Conservation (phyloP, 2,329 filamentous ascomycete genomes). For the Exophiala spinifera region DNA sequence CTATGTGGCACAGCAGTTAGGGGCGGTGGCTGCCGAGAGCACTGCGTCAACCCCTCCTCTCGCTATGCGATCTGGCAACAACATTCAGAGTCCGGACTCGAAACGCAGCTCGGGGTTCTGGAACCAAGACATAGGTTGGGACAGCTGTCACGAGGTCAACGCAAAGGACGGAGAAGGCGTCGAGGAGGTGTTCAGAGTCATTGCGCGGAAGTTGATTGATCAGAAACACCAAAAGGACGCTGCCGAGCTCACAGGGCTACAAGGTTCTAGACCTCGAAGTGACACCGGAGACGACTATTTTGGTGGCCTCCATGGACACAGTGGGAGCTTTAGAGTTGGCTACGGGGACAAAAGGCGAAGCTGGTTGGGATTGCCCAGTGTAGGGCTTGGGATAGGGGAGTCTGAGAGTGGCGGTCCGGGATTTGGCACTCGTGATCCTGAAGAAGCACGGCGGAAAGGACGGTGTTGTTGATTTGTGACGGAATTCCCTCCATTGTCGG, state of each 20-base stretch:
- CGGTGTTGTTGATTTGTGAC: constrained; percentile 40
- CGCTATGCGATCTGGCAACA: constrained; percentile 42
- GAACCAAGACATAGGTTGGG: constrained; percentile 92
- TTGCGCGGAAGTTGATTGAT: constrained; percentile 80
- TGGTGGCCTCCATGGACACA: constrained; percentile 38
- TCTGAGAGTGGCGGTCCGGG: constrained; percentile 33
- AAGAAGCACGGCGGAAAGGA: constrained; percentile 33
- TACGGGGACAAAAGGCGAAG: constrained; percentile 62
- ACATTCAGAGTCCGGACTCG: constrained; percentile 38
- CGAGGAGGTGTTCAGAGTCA: constrained; percentile 90
- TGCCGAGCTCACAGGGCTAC: constrained; percentile 47
- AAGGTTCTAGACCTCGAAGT: constrained; percentile 44
- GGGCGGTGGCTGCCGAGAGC: constrained; percentile 55
- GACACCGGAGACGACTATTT: constrained; percentile 32
- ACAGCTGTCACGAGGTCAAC: constrained; percentile 94
- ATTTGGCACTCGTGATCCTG: constrained; percentile 34
- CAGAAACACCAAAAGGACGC: constrained; percentile 59
- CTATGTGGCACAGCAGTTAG: constrained; percentile 86
- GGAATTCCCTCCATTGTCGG: background rate
- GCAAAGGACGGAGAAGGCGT: constrained; percentile 93
- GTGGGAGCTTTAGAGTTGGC: constrained; percentile 59
- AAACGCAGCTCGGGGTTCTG: constrained; percentile 57
- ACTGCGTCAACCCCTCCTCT: constrained; percentile 65
- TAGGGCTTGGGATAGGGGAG: constrained; percentile 37
- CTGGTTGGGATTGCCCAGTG: constrained; percentile 61